Evolutionary conservation across 768 basidiomycete species (phyloP).

Genomic region (Lanmaoa rubissima): DNA sequence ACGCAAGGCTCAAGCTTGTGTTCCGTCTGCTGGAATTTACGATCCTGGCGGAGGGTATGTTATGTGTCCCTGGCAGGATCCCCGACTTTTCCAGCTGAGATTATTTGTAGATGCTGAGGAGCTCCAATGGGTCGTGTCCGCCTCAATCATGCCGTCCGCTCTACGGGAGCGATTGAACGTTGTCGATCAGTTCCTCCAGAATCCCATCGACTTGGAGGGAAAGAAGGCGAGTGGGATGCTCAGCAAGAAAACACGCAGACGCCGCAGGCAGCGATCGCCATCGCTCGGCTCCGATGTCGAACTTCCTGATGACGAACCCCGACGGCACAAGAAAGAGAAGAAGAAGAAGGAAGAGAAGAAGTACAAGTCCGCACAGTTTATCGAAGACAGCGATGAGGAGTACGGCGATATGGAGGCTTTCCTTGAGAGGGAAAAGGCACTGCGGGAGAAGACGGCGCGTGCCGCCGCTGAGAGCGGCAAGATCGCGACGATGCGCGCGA

Average conservation of each 20-base stretch:
- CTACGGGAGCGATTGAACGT: conserved; percentile 68
- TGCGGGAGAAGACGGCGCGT: conserved; percentile 52
- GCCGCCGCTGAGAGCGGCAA: conserved; percentile 44
- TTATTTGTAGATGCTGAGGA: conserved; percentile 56
- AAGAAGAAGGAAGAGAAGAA: conserved; percentile 65
- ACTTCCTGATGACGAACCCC: conserved; percentile 35
- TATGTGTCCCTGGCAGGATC: background rate
- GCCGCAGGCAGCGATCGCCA: conserved; percentile 50
- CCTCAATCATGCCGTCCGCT: conserved; percentile 60
- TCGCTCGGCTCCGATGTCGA: conserved; percentile 45
- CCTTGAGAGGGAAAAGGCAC: conserved; percentile 67
- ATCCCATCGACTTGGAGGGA: conserved; percentile 77
- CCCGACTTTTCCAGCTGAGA: conserved; percentile 8
- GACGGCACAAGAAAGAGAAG: conserved; percentile 42
- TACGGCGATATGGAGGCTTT: conserved; percentile 80
- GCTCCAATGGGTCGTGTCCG: conserved; percentile 83
- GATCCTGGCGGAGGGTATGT: conserved; percentile 62
- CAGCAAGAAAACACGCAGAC: conserved; percentile 54
- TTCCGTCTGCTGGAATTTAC: conserved; percentile 77
- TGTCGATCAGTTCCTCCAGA: conserved; percentile 79
- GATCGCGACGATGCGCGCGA: conserved; percentile 43
- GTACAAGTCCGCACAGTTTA: conserved; percentile 89
- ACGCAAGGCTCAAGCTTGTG: conserved; percentile 79
- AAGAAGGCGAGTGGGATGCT: conserved; percentile 74
- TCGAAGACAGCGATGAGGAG: conserved; percentile 88